Evolutionary conservation across 768 basidiomycete species (phyloP).

Genomic region (Leccinum obscurum): DNA sequence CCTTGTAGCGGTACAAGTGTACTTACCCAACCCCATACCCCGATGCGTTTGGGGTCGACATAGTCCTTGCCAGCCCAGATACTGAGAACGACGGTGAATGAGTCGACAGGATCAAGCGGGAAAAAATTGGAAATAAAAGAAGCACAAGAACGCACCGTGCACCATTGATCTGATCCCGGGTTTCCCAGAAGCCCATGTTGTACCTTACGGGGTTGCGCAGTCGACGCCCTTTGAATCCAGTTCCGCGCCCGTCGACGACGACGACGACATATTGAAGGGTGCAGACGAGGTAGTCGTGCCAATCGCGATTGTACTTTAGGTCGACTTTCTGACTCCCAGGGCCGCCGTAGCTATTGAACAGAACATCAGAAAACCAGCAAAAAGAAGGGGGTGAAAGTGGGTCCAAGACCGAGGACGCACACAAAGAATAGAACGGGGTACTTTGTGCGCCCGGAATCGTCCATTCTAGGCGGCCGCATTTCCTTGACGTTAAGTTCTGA

Average conservation of each 20-base stretch:
- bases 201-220: conserved; percentile 87
- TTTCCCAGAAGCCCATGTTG: conserved; percentile 88
- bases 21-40: conserved; percentile 97
- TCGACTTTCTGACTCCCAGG: conserved; percentile 82
- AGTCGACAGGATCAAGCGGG: neutral
- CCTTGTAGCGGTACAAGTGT: neutral
- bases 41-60: conserved; percentile 85
- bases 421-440: conserved; percentile 93
- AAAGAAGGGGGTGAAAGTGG: neutral
- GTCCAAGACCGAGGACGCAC: conserved; percentile 36
- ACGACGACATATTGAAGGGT: conserved; percentile 84
- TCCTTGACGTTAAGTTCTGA: conserved; percentile 89
- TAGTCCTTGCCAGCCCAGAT: conserved; percentile 86
- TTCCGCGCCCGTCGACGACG: conserved; percentile 89
- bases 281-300: conserved; percentile 86
- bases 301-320: conserved; percentile 67
- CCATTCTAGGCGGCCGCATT: conserved; percentile 89
- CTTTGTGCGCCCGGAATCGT: conserved; percentile 91
- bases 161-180: conserved; percentile 84
- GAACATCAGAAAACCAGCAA: conserved; percentile 8
- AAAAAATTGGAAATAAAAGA: conserved; percentile 4
- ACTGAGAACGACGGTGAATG: conserved; percentile 35
- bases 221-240: conserved; percentile 84
- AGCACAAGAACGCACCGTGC: conserved; percentile 55
- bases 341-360: conserved; percentile 74